Percentiles rank a stretch among this genome's conserved stretches.
Conservation (phyloP, 257 asterid species). For the Solanum dulcamara region DNA sequence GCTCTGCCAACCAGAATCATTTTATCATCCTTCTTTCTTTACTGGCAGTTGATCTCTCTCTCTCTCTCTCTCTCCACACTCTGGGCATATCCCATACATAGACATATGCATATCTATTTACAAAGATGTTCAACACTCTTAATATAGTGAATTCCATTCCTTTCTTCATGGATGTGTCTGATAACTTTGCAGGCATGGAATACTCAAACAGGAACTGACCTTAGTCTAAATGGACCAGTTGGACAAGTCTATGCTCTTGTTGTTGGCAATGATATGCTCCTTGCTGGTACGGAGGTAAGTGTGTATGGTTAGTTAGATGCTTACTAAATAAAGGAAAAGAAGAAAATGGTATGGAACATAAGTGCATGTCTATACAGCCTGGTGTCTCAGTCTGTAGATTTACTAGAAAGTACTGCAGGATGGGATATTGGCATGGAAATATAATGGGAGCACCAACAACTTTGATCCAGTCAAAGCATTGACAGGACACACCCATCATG, state of each 20-base stretch:
- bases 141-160: background rate
- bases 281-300: conserved; percentile 89
- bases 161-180: background rate
- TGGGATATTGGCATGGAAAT: conserved; percentile 88
- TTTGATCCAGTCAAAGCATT: conserved; percentile 89
- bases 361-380: background rate
- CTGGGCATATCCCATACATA: background rate
- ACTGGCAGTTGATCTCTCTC: background rate
- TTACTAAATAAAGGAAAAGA: background rate
- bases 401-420: conserved; percentile 39
- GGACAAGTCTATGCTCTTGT: conserved; percentile 94
- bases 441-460: conserved; percentile 58
- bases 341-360: background rate
- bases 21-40: background rate
- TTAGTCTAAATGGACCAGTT: conserved; percentile 79
- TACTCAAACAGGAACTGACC: conserved; percentile 70
- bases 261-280: conserved; percentile 75
- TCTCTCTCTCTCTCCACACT: background rate
- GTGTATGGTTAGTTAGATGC: background rate
- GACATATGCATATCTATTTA: background rate
- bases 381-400: background rate
- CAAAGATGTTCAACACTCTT: background rate
- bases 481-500: conserved; percentile 78
- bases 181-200: conserved; percentile 78
- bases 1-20: conserved; percentile 1